Evolutionary conservation across 2,329 filamentous ascomycete species (phyloP), one percentile per base, ranked within the genome.

Genomic region (Aquanectria penicillioides): DNA sequence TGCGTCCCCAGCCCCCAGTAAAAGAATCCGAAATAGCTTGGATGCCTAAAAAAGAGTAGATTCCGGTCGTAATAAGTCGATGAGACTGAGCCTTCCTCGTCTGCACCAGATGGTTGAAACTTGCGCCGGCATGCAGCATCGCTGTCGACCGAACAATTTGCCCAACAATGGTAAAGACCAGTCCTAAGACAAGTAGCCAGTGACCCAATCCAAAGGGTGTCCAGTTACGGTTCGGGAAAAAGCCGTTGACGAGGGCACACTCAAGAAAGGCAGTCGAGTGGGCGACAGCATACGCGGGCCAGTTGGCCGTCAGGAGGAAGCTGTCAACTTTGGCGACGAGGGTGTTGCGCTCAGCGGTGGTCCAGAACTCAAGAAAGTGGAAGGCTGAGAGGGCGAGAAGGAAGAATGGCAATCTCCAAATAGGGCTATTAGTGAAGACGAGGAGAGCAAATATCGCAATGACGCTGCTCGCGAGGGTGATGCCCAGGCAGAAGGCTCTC

Each of bases 1-100:
- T 99, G 95, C 11, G 94, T 97, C 5, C 95, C 95, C n/a, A 98
- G 72, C 0, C 92, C 93, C 94, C 94, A 99, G 88, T 93, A 98
- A 77, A 97, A 99, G 80, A 97, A 99, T 4, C 94, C 95, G 79
- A 98, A 97, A 77, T 99, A 99, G 58, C 90, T 91, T 11, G 95
- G 95, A 75, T 99, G 95, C 20, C 95, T 82, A 49, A 96, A 79
- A 38, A 75, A 7, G 80, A 79, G 75, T 98, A 99, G 28, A 98
- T 79, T 1, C 95, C 95, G 23, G 81, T 81, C 0, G 90, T 97
- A 3, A 99, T 91, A n/a, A 99, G 83, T 41, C 82, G 81, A 75
- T 99, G 95, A 1, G 86, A 87, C 7, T 76, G 75, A 4, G 87
- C 83, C 69, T 88, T 90, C 61, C 81, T 86, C 63, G 85, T 86